Conservation (phyloP, 805 yeast genomes). For the Debaryomyces castellii region DNA sequence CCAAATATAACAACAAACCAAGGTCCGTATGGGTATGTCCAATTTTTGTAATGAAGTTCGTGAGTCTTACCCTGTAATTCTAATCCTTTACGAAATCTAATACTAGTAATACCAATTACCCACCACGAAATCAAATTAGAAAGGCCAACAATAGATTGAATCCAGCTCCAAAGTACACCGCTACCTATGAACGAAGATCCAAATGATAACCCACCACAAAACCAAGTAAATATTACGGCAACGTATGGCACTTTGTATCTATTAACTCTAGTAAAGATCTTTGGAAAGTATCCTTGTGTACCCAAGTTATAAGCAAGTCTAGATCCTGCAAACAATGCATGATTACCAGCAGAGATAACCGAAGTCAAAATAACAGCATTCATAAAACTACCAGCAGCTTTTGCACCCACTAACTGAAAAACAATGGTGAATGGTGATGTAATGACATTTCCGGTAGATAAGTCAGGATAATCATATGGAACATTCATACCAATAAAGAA, state of each 20-base stretch:
- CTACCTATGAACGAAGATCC: conserved; percentile 58
- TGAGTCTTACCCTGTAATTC: conserved; percentile 42
- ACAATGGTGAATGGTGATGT: conserved; percentile 45
- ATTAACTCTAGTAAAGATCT: conserved; percentile 40
- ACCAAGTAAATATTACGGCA: conserved; percentile 50
- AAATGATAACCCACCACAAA: conserved; percentile 57
- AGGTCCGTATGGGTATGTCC: conserved; percentile 55
- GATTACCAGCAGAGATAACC: conserved; percentile 55
- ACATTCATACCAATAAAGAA: conserved; percentile 44
- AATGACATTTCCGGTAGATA: conserved; percentile 24
- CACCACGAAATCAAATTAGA: conserved; percentile 54
- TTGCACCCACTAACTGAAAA: conserved; percentile 42
- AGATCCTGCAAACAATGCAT: conserved; percentile 51
- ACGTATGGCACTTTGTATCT: conserved; percentile 49
- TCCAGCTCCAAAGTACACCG: conserved; percentile 54
- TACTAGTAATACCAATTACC: conserved; percentile 47
- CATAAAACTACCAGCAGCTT: conserved; percentile 42
- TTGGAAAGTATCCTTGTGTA: conserved; percentile 47
- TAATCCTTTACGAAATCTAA: conserved; percentile 49
- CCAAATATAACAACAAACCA: conserved; percentile 45
- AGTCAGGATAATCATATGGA: conserved; percentile 36
- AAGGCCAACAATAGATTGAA: conserved; percentile 52
- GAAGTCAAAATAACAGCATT: conserved; percentile 58
- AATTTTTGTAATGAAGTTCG: conserved; percentile 42
- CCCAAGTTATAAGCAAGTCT: conserved; percentile 51